phyloP scores from a whole-genome alignment of 371 early-diverging fungal genomes.

The Mucor racemosus region DNA sequence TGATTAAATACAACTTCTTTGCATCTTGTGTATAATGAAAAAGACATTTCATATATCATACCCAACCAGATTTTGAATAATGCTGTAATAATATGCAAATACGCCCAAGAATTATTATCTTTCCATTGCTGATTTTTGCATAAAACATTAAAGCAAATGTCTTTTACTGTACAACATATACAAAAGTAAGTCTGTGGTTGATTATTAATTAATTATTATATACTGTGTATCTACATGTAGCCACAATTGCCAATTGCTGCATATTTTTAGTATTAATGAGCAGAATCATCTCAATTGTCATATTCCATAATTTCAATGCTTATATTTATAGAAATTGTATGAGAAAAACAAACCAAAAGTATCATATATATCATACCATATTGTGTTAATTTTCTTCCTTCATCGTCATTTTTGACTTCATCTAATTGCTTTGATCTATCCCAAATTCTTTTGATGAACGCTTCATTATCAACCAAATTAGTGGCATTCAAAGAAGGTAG shows the following conservation, averaged over 20 bases:
- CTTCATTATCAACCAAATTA: neutral
- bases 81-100: slow-evolving; percentile 7
- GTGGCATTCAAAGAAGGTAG: neutral
- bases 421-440: neutral
- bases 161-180: slow-evolving; percentile 3
- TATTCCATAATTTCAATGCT: slow-evolving; percentile 19
- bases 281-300: neutral
- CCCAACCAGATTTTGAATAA: slow-evolving; percentile 17
- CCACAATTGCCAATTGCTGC: slow-evolving; percentile 3
- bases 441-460: slow-evolving; percentile 19
- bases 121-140: slow-evolving; percentile 11
- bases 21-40: no score
- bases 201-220: neutral
- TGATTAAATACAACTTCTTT: no score
- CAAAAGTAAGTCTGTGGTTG: neutral
- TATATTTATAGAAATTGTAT: neutral
- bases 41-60: neutral
- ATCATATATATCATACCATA: neutral
- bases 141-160: slow-evolving; percentile 10
- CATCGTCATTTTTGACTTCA: neutral
- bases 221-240: slow-evolving; percentile 1
- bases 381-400: neutral
- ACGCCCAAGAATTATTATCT: slow-evolving; percentile 5
- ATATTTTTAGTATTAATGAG: neutral
- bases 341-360: neutral